Evolutionary conservation across 2,329 filamentous ascomycete genomes (phyloP).

Genomic region (Sphaceloma murrayae): DNA sequence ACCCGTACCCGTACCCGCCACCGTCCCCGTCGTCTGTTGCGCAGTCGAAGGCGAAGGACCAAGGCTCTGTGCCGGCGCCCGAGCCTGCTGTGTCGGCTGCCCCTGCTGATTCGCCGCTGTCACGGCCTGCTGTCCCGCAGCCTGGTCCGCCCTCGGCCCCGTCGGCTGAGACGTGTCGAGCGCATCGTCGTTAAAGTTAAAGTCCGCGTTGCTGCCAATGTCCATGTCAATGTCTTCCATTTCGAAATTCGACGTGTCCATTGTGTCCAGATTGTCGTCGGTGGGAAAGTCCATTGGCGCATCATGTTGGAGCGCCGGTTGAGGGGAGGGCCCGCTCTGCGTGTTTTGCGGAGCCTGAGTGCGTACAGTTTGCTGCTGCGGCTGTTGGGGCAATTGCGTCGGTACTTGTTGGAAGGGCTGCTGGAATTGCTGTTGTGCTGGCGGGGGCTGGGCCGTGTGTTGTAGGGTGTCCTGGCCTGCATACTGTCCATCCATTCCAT

Average conservation of each 20-base stretch:
- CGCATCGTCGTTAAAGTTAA: conserved; percentile 16
- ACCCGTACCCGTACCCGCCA: too few relatives aligned
- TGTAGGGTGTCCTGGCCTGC: not conserved
- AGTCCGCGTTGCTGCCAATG: conserved; percentile 15
- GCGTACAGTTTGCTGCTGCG: conserved; percentile 2
- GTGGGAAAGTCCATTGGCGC: conserved; percentile 15
- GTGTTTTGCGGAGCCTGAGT: not conserved
- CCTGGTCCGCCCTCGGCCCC: not conserved
- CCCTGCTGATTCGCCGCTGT: too few relatives aligned
- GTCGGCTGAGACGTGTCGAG: not conserved
- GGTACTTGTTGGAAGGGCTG: not conserved
- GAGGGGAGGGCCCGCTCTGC: not conserved
- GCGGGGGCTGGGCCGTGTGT: not conserved
- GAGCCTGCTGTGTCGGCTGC: too few relatives aligned
- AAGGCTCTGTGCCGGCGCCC: too few relatives aligned
- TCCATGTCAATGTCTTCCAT: conserved; percentile 19
- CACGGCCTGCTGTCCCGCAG: too few relatives aligned
- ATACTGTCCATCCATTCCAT: conserved; percentile 69
- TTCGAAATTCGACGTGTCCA: conserved; percentile 19
- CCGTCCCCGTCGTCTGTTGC: too few relatives aligned
- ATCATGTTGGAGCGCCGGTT: conserved; percentile 15
- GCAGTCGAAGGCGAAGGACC: too few relatives aligned
- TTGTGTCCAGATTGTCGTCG: conserved; percentile 18
- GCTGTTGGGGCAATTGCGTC: conserved; percentile 1
- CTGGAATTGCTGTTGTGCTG: not conserved